phyloP scores from a whole-genome alignment of 768 basidiomycete species.

The Fomitopsis pulvina region DNA sequence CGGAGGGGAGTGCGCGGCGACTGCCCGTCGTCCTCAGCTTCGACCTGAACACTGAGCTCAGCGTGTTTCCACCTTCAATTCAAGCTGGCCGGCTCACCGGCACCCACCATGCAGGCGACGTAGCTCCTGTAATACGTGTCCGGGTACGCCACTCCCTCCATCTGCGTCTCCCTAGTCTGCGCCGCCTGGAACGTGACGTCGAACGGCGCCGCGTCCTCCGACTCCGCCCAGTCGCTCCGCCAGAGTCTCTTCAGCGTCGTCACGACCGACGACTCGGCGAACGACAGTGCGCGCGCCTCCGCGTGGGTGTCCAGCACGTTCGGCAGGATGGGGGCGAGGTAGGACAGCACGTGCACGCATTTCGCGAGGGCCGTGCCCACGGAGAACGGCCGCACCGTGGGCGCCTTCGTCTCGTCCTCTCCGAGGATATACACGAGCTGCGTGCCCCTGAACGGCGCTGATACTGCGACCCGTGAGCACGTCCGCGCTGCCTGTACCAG shows the following conservation, averaged over 20 bases:
- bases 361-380: slow-evolving; percentile 32
- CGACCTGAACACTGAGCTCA: too few relatives aligned
- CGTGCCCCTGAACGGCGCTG: slow-evolving; percentile 42
- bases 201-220: slow-evolving; percentile 38
- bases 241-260: slow-evolving; percentile 32
- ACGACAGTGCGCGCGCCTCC: slow-evolving; percentile 36
- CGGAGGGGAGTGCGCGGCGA: not conserved
- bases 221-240: slow-evolving; percentile 44
- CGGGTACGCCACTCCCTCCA: slow-evolving; percentile 31
- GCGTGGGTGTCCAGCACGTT: slow-evolving; percentile 33
- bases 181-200: slow-evolving; percentile 42
- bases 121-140: slow-evolving; percentile 39
- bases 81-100: too few relatives aligned
- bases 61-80: too few relatives aligned
- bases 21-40: not conserved
- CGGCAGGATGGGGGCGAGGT: slow-evolving; percentile 37
- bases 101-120: slow-evolving; percentile 32
- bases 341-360: slow-evolving; percentile 35
- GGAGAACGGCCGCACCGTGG: slow-evolving; percentile 35
- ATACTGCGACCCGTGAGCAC: slow-evolving; percentile 25
- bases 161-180: slow-evolving; percentile 32
- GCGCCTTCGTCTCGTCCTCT: slow-evolving; percentile 33
- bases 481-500: not conserved
- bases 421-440: slow-evolving; percentile 41
- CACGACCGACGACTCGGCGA: slow-evolving; percentile 27